Conservation (phyloP, 2,329 filamentous ascomycete genomes). For the Botrytis medusae region DNA sequence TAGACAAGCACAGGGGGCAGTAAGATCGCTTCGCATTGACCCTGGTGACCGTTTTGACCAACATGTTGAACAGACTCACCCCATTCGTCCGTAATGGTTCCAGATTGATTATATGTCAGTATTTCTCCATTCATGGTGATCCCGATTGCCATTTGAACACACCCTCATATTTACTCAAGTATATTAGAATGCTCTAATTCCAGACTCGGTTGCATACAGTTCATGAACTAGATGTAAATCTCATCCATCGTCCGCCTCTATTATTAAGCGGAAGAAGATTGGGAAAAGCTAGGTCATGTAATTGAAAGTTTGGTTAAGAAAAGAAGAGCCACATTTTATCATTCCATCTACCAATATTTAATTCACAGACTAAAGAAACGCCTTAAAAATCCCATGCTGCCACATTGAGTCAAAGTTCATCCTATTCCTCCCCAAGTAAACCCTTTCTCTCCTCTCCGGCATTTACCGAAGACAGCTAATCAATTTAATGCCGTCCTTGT, state of each 20-base stretch:
- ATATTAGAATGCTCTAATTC: background rate
- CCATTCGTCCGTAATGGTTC: background rate
- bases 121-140: background rate
- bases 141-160: background rate
- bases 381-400: background rate
- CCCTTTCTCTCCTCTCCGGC: background rate
- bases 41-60: background rate
- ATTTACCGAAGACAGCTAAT: background rate
- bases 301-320: no score
- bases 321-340: background rate
- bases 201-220: background rate
- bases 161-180: background rate
- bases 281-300: background rate
- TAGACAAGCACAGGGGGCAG: background rate
- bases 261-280: background rate
- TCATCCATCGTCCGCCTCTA: background rate
- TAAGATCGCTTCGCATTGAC: slow-evolving; percentile 1
- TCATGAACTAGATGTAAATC: background rate
- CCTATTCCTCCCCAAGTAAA: background rate
- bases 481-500: background rate
- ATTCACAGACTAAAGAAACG: background rate
- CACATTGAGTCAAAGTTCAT: background rate
- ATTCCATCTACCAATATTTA: background rate
- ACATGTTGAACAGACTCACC: background rate
- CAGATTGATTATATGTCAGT: background rate